phyloP scores from a whole-genome alignment of 169 alveolate species.

The Babesia bovis region DNA sequence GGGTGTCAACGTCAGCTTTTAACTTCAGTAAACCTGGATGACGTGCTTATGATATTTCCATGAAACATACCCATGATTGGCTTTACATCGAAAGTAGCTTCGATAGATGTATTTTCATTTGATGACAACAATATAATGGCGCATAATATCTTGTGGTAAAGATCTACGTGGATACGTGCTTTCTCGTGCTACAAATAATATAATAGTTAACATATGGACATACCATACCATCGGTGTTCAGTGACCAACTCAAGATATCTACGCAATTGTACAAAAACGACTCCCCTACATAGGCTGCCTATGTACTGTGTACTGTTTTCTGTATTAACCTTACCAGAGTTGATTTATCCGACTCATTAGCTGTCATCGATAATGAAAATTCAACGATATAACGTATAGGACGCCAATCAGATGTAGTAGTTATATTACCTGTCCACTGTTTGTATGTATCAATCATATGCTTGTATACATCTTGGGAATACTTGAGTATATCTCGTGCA shows the following conservation, averaged over 20 bases:
- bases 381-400: not conserved
- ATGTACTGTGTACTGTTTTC: not conserved
- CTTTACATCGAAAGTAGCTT: not conserved
- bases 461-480: not conserved
- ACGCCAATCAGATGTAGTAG: not conserved
- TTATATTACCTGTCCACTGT: not conserved
- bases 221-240: not conserved
- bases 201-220: not conserved
- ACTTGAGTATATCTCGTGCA: constrained; percentile 12
- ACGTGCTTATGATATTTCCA: not conserved
- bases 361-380: not conserved
- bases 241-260: not conserved
- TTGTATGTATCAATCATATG: not conserved
- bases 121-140: not conserved
- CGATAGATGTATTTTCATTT: not conserved
- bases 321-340: not conserved
- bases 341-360: not conserved
- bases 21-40: not conserved
- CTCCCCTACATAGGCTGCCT: not conserved
- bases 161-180: not conserved
- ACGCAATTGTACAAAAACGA: not conserved
- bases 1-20: not conserved
- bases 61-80: constrained; percentile 16
- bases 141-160: not conserved
- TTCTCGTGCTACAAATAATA: not conserved